A percentile compares a stretch with the other conserved stretches of the same genome.
phyloP scores from a whole-genome alignment of 2,329 filamentous ascomycete genomes.

The Pseudogymnoascus sp. region DNA sequence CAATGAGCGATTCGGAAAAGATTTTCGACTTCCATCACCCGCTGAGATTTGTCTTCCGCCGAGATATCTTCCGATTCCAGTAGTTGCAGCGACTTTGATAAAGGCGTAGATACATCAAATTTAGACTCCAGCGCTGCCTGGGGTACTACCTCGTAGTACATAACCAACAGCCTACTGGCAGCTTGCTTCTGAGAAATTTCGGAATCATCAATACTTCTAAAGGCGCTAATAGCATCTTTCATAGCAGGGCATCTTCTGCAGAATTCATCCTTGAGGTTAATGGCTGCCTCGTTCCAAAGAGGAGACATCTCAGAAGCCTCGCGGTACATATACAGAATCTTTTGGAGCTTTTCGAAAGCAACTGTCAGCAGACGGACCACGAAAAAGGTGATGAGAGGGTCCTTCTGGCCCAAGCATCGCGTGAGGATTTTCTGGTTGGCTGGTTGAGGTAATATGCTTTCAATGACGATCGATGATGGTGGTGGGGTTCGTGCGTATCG shows the following conservation, averaged over 20 bases:
- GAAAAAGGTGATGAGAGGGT: conserved; percentile 75
- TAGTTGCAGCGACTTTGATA: conserved; percentile 59
- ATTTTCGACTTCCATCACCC: conserved; percentile 69
- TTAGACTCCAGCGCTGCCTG: conserved; percentile 72
- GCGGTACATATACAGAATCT: conserved; percentile 33
- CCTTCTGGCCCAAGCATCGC: conserved; percentile 69
- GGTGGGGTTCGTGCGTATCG: conserved; percentile 62
- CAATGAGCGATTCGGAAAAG: conserved; percentile 71
- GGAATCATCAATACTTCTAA: conserved; percentile 58
- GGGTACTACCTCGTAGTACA: conserved; percentile 81
- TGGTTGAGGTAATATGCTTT: conserved; percentile 77
- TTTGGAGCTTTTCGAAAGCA: conserved; percentile 68
- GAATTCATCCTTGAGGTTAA: conserved; percentile 65
- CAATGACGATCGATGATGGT: conserved; percentile 68
- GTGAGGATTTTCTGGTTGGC: conserved; percentile 71
- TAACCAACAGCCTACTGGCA: conserved; percentile 64
- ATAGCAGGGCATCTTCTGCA: conserved; percentile 70
- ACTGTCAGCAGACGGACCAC: conserved; percentile 70
- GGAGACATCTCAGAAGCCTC: conserved; percentile 30
- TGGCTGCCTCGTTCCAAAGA: conserved; percentile 62
- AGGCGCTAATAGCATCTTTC: conserved; percentile 69
- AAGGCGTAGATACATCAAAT: conserved; percentile 74
- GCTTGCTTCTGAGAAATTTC: conserved; percentile 71
- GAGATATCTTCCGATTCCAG: conserved; percentile 40
- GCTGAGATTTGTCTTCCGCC: conserved; percentile 45